Evolutionary conservation across 164 flowering plant species (phyloP).

Genomic region (Echeveria elegans): DNA sequence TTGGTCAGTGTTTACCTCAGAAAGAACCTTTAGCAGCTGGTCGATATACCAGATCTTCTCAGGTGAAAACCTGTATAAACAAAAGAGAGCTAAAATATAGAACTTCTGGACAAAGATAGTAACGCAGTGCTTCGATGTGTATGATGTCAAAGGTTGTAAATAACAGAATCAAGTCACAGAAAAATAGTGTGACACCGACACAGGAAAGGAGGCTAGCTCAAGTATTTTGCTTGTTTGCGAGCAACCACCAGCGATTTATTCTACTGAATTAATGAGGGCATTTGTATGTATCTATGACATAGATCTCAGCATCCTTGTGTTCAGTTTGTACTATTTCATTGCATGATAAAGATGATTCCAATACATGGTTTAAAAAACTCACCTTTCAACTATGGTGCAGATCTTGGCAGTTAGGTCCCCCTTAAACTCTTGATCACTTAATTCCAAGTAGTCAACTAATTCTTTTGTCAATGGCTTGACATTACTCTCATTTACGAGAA

Average conservation of each 20-base stretch:
- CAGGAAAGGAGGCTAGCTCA: not conserved
- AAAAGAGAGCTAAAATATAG: not conserved
- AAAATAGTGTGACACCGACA: not conserved
- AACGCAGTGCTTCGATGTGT: not conserved
- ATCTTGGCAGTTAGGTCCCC: constrained; percentile 94
- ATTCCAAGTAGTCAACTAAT: constrained; percentile 88
- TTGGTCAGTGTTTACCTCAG: constrained; percentile 48
- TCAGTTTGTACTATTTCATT: not conserved
- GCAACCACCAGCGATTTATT: not conserved
- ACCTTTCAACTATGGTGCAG: constrained; percentile 95
- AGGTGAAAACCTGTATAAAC: constrained; percentile 63
- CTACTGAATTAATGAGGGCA: not conserved
- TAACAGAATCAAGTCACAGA: not conserved
- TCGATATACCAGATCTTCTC: constrained; percentile 96
- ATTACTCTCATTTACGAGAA: constrained; percentile 85
- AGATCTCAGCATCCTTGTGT: not conserved
- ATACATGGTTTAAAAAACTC: constrained; percentile 22
- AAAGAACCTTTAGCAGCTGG: constrained; percentile 94
- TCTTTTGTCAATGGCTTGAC: constrained; percentile 83
- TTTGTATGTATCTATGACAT: not conserved
- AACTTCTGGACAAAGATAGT: not conserved
- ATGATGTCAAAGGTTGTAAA: not conserved
- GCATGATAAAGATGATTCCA: not conserved
- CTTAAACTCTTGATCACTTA: constrained; percentile 86
- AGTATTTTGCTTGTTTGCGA: not conserved